Conservation (phyloP, 2,329 filamentous ascomycete species). For the Aspergillus sp. region DNA sequence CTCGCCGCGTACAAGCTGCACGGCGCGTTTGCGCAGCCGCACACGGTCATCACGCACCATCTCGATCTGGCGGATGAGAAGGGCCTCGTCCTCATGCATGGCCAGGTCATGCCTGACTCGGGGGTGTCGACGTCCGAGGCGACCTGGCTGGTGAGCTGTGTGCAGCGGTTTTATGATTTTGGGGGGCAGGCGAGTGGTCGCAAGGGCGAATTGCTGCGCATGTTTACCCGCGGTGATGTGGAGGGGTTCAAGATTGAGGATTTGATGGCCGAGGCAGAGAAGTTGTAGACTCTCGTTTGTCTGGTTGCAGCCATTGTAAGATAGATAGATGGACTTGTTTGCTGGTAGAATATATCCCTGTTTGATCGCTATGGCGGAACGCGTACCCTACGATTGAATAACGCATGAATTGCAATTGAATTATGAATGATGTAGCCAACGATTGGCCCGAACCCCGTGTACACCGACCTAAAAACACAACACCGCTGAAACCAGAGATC, state of each 20-base stretch:
- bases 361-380: not conserved
- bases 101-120: conserved; percentile 69
- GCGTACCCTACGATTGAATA: too few relatives aligned
- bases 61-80: conserved; percentile 71
- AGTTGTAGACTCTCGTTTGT: conserved; percentile 47
- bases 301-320: not conserved
- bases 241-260: conserved; percentile 75
- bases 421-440: too few relatives aligned
- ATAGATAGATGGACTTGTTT: not conserved
- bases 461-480: too few relatives aligned
- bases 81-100: conserved; percentile 82
- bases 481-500: too few relatives aligned
- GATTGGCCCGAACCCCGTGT: too few relatives aligned
- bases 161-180: conserved; percentile 85
- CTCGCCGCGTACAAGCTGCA: conserved; percentile 89
- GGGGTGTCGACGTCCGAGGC: conserved; percentile 78
- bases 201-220: conserved; percentile 70
- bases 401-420: too few relatives aligned
- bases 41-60: conserved; percentile 93
- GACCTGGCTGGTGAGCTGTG: conserved; percentile 85
- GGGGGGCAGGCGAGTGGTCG: conserved; percentile 56
- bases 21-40: conserved; percentile 84
- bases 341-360: not conserved
- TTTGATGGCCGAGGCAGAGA: conserved; percentile 86
- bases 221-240: conserved; percentile 75